Evolutionary conservation across 768 basidiomycete genomes (phyloP).

Genomic region (Hericium rajendrae): DNA sequence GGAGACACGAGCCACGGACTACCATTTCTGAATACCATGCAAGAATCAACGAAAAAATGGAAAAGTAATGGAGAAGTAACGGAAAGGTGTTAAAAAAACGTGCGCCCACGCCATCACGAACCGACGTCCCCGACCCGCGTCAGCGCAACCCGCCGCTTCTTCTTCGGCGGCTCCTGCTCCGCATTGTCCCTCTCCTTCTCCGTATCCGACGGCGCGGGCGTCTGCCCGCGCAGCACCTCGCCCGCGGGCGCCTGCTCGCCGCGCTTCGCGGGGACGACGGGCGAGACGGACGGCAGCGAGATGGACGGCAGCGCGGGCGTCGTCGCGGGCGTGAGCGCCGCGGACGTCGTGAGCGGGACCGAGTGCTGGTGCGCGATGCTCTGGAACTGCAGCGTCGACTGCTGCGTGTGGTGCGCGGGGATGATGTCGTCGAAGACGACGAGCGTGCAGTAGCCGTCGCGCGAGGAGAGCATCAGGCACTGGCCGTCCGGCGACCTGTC

Average conservation of each 20-base stretch:
- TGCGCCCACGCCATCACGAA: slow-evolving; percentile 2
- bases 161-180: slow-evolving; percentile 60
- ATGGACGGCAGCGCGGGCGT: slow-evolving; percentile 24
- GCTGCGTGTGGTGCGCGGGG: slow-evolving; percentile 80
- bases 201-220: slow-evolving; percentile 12
- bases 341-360: slow-evolving; percentile 42
- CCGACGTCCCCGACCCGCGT: slow-evolving; percentile 50
- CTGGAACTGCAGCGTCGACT: slow-evolving; percentile 82
- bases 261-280: slow-evolving; percentile 2
- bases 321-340: slow-evolving; percentile 26
- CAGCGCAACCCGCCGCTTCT: slow-evolving; percentile 74
- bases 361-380: slow-evolving; percentile 84
- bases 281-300: slow-evolving; percentile 10
- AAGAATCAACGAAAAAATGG: not conserved
- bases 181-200: slow-evolving; percentile 19
- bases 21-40: not conserved
- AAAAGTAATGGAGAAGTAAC: not conserved
- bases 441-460: slow-evolving; percentile 96
- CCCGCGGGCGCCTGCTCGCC: slow-evolving; percentile 20
- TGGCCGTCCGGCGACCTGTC: slow-evolving; percentile 93
- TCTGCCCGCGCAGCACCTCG: not conserved
- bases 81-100: not conserved
- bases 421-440: slow-evolving; percentile 93
- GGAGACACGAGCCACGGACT: not conserved
- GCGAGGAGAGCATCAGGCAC: slow-evolving; percentile 79